These are phyloP conservation scores for Plasmodium fragile DNA, from an alignment of 169 alveolate genomes.

Conservation along the genomic window DNA sequence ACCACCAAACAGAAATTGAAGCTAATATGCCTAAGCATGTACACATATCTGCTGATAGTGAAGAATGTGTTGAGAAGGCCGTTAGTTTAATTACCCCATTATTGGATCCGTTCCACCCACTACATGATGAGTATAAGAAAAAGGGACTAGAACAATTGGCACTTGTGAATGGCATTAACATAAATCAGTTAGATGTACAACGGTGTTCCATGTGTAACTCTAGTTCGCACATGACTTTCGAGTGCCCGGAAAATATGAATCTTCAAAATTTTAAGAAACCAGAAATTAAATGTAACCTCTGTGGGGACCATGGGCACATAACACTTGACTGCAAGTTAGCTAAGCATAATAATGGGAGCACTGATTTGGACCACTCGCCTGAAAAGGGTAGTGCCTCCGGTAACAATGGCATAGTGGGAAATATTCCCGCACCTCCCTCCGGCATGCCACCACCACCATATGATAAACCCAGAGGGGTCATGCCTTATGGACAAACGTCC, in stretches of 20 bases:
- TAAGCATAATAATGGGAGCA: constrained; percentile 28
- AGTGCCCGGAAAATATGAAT: constrained; percentile 86
- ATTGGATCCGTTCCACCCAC: constrained; percentile 90
- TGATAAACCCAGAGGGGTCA: background rate
- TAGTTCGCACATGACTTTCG: constrained; percentile 87
- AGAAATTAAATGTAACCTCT: constrained; percentile 87
- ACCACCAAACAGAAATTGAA: constrained; percentile 91
- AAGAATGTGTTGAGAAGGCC: constrained; percentile 88
- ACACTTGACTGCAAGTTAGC: constrained; percentile 93
- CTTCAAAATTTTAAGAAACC: constrained; percentile 78
- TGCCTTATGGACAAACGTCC: background rate
- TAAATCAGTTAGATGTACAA: constrained; percentile 81
- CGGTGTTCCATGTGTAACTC: constrained; percentile 90
- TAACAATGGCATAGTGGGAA: background rate
- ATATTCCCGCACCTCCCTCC: background rate
- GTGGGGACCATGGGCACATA: constrained; percentile 94
- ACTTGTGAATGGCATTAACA: constrained; percentile 88
- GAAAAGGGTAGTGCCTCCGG: background rate
- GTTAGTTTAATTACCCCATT: constrained; percentile 90
- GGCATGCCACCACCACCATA: constrained; percentile 47
- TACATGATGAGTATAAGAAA: constrained; percentile 90
- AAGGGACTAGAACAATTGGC: constrained; percentile 90
- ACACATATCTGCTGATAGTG: constrained; percentile 88
- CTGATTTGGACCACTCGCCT: background rate
- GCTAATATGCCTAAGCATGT: constrained; percentile 92